These are phyloP conservation scores for Gomphus sp. DNA, from an alignment of 1,284 basidiomycete species.

Conservation along the genomic window DNA sequence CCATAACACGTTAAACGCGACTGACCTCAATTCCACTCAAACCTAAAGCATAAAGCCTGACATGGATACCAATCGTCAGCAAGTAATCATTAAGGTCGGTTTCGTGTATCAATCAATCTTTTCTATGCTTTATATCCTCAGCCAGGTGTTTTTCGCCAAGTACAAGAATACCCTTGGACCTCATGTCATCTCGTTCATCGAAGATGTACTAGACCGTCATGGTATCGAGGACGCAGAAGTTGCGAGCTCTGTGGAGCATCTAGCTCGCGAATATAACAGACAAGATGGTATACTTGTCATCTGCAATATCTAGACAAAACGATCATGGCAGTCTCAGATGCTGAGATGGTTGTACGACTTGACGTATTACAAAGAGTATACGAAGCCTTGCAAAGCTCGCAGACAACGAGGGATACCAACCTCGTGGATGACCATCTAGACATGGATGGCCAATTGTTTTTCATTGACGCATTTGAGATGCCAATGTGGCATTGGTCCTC, in stretches of 20 bases:
- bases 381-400: conserved; percentile 68
- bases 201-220: conserved; percentile 57
- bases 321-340: conserved; percentile 35
- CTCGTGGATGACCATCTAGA: conserved; percentile 59
- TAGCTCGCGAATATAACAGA: conserved; percentile 85
- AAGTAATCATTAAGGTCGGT: conserved; percentile 8
- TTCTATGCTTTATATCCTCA: not conserved
- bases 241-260: conserved; percentile 70
- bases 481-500: conserved; percentile 85
- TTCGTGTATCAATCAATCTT: not conserved
- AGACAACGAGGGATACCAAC: conserved; percentile 41
- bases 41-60: not conserved
- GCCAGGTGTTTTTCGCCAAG: conserved; percentile 63
- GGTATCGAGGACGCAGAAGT: conserved; percentile 65
- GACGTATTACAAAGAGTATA: conserved; percentile 74
- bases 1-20: conserved; percentile 2
- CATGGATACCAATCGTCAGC: conserved; percentile 8
- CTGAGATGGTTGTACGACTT: conserved; percentile 70
- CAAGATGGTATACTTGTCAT: conserved; percentile 64
- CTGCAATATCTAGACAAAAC: conserved; percentile 1
- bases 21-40: not conserved
- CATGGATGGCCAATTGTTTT: conserved; percentile 74
- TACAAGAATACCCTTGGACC: conserved; percentile 77
- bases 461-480: conserved; percentile 92
- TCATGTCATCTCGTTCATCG: conserved; percentile 59